Evolutionary conservation across 2,329 filamentous ascomycete species (phyloP), one percentile per base, ranked within the genome.

Genomic region (Penicillium sp.): DNA sequence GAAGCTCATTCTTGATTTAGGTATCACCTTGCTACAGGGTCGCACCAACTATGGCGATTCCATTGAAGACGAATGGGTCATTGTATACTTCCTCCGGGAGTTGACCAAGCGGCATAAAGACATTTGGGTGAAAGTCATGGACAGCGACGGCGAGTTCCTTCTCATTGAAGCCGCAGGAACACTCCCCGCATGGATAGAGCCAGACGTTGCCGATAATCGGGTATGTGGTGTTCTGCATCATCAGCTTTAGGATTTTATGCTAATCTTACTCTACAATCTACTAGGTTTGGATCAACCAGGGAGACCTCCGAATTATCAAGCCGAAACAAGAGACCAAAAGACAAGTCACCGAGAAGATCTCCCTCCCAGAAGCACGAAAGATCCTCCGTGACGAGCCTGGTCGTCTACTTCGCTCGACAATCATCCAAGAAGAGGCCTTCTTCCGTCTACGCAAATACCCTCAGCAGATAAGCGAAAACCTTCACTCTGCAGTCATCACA

Each of bases 11-110:
- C 56, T 36, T 51, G 27, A 16, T 42, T 29, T 59, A 80, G 78
- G 77, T 3, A 68, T 73, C 45, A 79, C 77, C 62, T 86, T 87
- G 59, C 81, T 99, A 5, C 83, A 85, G 58, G 93, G 93, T 18
- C 79, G 81, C 48, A 94, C 91, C 1, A 89, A 93, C 69, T 97
- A 92, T 66, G 92, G 93, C 8, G 95, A 99, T 73, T 94, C 92
- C 0, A 87, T 97, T 4, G 93, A 96, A 67, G 94, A 99, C 65
- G 95, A 99, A 77, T 99, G 94, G 95, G 83, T 97, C 5, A 87
- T 97, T 55, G 92, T 97, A 18, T 96, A 92, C 74, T 77, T 97
- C 5, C 79, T 99, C 29, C 85, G 89, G 42, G 88, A 96, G 73
- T 76, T 97, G 63, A 92, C 88, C 63, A 88, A 81, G 62, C 80